Percentiles rank a stretch among this genome's conserved stretches.
Conservation (phyloP, 768 basidiomycete genomes). For the Boletus tomentosulus region DNA sequence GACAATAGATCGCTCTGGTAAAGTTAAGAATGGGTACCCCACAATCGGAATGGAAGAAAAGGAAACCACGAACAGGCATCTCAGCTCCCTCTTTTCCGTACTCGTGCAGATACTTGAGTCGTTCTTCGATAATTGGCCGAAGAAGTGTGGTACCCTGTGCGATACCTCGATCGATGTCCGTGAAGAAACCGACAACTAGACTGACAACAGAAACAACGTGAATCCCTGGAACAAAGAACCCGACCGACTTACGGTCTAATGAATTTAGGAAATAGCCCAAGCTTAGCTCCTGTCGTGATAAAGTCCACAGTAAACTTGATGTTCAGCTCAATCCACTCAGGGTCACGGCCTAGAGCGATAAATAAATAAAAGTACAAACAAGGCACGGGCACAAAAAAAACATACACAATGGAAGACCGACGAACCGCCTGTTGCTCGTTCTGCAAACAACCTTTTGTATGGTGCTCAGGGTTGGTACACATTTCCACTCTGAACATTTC, state of each 20-base stretch:
- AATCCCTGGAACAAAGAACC: neutral
- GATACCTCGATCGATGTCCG: neutral
- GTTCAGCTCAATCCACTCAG: conserved; percentile 31
- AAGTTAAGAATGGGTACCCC: neutral
- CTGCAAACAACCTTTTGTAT: conserved; percentile 7
- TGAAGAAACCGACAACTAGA: neutral
- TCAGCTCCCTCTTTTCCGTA: neutral
- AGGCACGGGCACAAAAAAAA: neutral
- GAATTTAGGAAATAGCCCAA: conserved; percentile 31
- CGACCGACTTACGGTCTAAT: conserved; percentile 27
- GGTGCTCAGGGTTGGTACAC: neutral
- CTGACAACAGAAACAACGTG: neutral
- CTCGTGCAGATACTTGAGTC: neutral
- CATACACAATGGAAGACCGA: conserved; percentile 17
- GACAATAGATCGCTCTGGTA: conserved; percentile 31
- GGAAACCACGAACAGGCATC: conserved; percentile 1
- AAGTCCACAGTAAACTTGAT: conserved; percentile 29
- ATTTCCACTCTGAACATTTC: conserved; percentile 12
- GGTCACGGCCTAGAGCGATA: conserved; percentile 6
- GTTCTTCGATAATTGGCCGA: conserved; percentile 23
- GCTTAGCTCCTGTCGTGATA: conserved; percentile 8
- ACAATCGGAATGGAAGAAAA: neutral
- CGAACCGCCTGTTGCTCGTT: conserved; percentile 5
- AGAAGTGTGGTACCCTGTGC: conserved; percentile 14
- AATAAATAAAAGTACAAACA: neutral